Percentiles rank a stretch among this genome's conserved stretches.
Evolutionary conservation across 352 stramenopile species (phyloP).

Genomic region (Aphanomyces astaci): DNA sequence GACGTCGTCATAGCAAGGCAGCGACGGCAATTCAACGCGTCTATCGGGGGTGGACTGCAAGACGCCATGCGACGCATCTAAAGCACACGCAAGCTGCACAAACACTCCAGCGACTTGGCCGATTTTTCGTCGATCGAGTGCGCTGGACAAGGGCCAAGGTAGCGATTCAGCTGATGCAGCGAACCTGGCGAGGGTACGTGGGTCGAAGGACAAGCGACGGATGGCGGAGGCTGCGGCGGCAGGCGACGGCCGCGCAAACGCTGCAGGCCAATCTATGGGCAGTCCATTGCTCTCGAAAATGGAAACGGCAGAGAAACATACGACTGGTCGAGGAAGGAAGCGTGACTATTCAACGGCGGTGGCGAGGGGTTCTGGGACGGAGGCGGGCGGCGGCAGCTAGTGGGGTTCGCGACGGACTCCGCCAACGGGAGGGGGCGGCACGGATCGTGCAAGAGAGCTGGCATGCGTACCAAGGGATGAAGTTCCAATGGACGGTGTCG

Average conservation of each 20-base stretch:
- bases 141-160: constrained; percentile 31
- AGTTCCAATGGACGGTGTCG: constrained; percentile 24
- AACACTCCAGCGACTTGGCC: constrained; percentile 31
- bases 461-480: constrained; percentile 26
- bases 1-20: neutral
- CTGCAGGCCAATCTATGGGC: constrained; percentile 29
- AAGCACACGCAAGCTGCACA: constrained; percentile 24
- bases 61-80: neutral
- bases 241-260: constrained; percentile 15
- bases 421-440: constrained; percentile 29
- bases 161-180: constrained; percentile 28
- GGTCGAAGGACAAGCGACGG: constrained; percentile 21
- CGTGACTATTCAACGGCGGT: constrained; percentile 27
- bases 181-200: constrained; percentile 33
- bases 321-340: neutral
- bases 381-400: neutral
- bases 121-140: constrained; percentile 29
- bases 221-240: neutral
- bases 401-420: constrained; percentile 13
- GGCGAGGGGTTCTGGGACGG: constrained; percentile 29
- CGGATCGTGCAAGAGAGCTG: constrained; percentile 38
- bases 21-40: constrained; percentile 10
- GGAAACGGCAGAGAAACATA: constrained; percentile 20
- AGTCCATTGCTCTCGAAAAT: constrained; percentile 23
- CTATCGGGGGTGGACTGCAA: neutral